Evolutionary conservation across 805 yeast genomes (phyloP), one percentile per base, ranked within the genome.

Genomic region (Spathaspora sp.): DNA sequence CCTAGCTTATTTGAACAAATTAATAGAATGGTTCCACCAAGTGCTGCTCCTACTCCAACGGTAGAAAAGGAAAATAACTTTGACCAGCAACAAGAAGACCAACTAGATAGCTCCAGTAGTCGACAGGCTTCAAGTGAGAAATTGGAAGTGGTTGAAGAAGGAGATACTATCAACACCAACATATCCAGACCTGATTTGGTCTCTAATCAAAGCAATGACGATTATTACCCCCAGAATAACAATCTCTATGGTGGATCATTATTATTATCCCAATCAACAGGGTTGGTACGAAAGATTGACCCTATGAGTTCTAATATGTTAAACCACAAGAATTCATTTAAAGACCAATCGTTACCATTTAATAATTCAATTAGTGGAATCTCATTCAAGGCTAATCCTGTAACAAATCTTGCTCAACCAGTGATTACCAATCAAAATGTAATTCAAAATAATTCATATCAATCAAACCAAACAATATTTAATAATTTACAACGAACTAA

Each of bases 231-330:
- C 4, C 51, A 54, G 9, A 54, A 64, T 31, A 63, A 59, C 28
- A 72, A 72, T 53, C 46, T 73, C 46, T 74, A 74, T 53, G 77
- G 78, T 6, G 78, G 78, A 3, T 71, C 76, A 9, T 57, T 74
- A 14, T 62, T 73, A 44, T 56, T 74, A 18, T 73, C 78, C 2
- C 78, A 74, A 53, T 70, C 76, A 1, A 74, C 78, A 0, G 78
- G 78, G 2, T 53, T 72, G 44, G 67, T 70, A 5, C 66, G 68
- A 49, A 73, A 74, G 53, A 53, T 74, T 1, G 68, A 67, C 43
- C 50, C 59, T 10, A 52, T 53, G 49, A 31, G 35, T 38, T 7
- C 49, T 17, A 35, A 35, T 16, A 35, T 35, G 17, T 18, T 11
- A 39, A 23, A 47, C 39, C 38, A 39, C 14, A 46, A 23, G 47